phyloP scores from a whole-genome alignment of 2,329 filamentous ascomycete genomes.

The Alternaria tenuissima region DNA sequence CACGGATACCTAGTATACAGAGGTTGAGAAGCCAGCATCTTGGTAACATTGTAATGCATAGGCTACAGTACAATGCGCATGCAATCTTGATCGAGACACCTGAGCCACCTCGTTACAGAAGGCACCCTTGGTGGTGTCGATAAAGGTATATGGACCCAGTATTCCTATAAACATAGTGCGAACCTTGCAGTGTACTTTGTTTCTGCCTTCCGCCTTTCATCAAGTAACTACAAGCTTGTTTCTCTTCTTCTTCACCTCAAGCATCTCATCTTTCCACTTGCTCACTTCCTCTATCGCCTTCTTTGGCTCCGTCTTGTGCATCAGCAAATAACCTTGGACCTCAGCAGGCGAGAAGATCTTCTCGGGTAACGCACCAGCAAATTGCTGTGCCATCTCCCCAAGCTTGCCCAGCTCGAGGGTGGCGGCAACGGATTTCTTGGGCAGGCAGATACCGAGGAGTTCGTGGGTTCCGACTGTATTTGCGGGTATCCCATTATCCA shows the following conservation, averaged over 20 bases:
- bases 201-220: background rate
- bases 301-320: slow-evolving; percentile 58
- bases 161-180: background rate
- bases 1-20: too few species aligned
- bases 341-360: slow-evolving; percentile 61
- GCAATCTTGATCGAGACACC: background rate
- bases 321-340: slow-evolving; percentile 62
- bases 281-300: slow-evolving; percentile 55
- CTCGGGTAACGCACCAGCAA: slow-evolving; percentile 58
- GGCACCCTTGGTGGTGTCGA: background rate
- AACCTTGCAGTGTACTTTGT: background rate
- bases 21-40: background rate
- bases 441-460: slow-evolving; percentile 21
- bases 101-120: background rate
- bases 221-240: slow-evolving; percentile 24
- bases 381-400: slow-evolving; percentile 53
- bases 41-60: background rate
- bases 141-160: background rate
- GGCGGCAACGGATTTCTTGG: slow-evolving; percentile 2
- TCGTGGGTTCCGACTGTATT: slow-evolving; percentile 10
- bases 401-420: slow-evolving; percentile 9
- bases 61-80: too few species aligned
- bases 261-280: slow-evolving; percentile 53
- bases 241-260: slow-evolving; percentile 39
- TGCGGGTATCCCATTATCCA: background rate